Base-by-base conservation (phyloP, 306 rosid genomes). In the Ormosia semicastrata region DNA sequence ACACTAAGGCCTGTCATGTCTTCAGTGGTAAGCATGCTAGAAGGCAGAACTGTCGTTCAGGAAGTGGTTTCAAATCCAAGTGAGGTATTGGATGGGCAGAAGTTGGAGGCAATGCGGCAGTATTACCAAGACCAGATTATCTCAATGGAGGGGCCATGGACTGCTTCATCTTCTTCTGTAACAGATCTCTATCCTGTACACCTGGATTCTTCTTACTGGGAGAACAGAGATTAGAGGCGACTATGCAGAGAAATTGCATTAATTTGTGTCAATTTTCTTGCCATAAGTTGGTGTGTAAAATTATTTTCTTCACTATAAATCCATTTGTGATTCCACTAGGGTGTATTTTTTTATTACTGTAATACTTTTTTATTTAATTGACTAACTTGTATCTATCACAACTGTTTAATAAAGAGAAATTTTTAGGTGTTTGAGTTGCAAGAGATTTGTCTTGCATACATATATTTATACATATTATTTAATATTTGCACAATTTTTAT, bases 11-110 rank as follows among this genome's bases (percentile, higher is more conserved):
- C 87, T 37, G 7, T 64, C 17, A 84, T 84, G 81, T 84, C 84
- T 29, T 74, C 81, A 49, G 87, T 79, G 36, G 78, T 84, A 12
- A 84, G 84, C 81, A 79, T 84, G 81, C 78, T 84, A 49, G 87
- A 79, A 79, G 84, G 84, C 2, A 79, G n/a, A 59, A 79, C 6
- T 47, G 43, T 49, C 2, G 66, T 59, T 59, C 34, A 58, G 10
- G 84, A 79, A 72, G 32, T 47, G 54, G 18, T 8, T 49, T 59
- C 32, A 12, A 84, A 79, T 7, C 1, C 78, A 50, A 79, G 56
- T 84, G 87, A 59, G 53, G n/a, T 8, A 37, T 37, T 74, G 78
- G 84, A 67, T 49, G 84, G 66, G 74, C 66, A 73, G 70, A 85
- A 43, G 46, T 18, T 81, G 52, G 82, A 85, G 41, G 59, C 47